Evolutionary conservation across 2,329 filamentous ascomycete species (phyloP).

Genomic region (Orbilia blumenaviensis): DNA sequence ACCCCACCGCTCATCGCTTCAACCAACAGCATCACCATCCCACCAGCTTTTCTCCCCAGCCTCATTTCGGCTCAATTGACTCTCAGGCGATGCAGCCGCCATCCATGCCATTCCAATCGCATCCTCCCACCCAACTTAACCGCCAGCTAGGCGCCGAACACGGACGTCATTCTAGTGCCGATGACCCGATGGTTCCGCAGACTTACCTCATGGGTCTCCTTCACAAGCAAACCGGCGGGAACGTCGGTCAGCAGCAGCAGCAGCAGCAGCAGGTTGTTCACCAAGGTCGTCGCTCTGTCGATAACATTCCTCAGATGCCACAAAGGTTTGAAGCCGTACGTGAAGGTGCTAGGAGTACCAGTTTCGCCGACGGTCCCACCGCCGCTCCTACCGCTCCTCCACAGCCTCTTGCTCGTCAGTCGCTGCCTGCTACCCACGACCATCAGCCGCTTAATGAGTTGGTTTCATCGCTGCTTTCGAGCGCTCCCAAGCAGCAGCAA

Average conservation of each 20-base stretch:
- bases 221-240: conserved; percentile 44
- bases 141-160: conserved; percentile 47
- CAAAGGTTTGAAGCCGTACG: conserved; percentile 45
- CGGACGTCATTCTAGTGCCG: conserved; percentile 39
- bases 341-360: conserved; percentile 46
- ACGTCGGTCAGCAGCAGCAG: conserved; percentile 29
- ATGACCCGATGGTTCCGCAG: conserved; percentile 46
- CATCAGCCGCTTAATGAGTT: conserved; percentile 42
- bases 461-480: conserved; percentile 45
- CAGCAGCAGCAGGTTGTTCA: conserved; percentile 19
- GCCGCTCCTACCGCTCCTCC: neutral
- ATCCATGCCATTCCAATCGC: conserved; percentile 8
- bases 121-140: conserved; percentile 34
- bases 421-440: conserved; percentile 34
- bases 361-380: conserved; percentile 38
- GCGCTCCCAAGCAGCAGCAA: conserved; percentile 41
- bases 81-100: conserved; percentile 44
- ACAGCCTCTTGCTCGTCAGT: conserved; percentile 13
- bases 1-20: conserved; percentile 57
- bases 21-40: conserved; percentile 57
- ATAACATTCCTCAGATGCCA: conserved; percentile 46
- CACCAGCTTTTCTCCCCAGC: conserved; percentile 65
- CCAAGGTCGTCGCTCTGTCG: conserved; percentile 45
- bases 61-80: conserved; percentile 69
- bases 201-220: conserved; percentile 52